Conservation (phyloP, 1,139 yeast species). For the Kodamaea alishanica region DNA sequence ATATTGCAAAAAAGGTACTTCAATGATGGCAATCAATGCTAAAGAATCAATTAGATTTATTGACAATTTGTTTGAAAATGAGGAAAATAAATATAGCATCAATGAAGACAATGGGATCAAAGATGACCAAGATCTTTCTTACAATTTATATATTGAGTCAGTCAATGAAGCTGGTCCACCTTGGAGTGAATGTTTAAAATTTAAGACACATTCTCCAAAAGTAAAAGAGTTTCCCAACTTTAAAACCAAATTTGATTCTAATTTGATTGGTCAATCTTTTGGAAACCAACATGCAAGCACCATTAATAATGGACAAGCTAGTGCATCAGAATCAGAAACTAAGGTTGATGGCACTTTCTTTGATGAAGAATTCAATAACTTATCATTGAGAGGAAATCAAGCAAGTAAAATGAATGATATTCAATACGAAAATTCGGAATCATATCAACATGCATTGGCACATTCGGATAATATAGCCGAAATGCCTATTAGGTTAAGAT, state of each 20-base stretch:
- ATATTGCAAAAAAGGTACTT: slow-evolving; percentile 49
- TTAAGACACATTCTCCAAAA: slow-evolving; percentile 42
- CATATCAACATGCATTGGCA: slow-evolving; percentile 26
- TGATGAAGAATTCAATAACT: slow-evolving; percentile 1
- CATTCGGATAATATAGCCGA: slow-evolving; percentile 34
- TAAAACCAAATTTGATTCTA: slow-evolving; percentile 36
- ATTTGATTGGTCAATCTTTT: slow-evolving; percentile 18
- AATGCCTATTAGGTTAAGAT: slow-evolving; percentile 48
- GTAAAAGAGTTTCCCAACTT: slow-evolving; percentile 46
- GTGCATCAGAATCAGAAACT: too few species aligned
- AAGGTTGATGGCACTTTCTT: slow-evolving; percentile 10
- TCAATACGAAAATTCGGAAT: slow-evolving; percentile 32
- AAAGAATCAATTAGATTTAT: slow-evolving; percentile 55
- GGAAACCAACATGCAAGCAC: too few species aligned
- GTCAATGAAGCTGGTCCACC: slow-evolving; percentile 44
- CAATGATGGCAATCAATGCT: slow-evolving; percentile 54
- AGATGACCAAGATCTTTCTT: slow-evolving; percentile 14
- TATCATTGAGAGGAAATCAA: slow-evolving; percentile 1
- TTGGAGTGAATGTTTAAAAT: slow-evolving; percentile 49
- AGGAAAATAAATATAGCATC: slow-evolving; percentile 5
- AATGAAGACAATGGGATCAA: background rate
- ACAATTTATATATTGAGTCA: slow-evolving; percentile 29
- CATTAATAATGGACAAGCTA: too few species aligned
- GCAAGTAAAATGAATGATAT: slow-evolving; percentile 23
- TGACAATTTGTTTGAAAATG: slow-evolving; percentile 36